These are phyloP conservation scores for Boletellus ananas DNA, from an alignment of 768 basidiomycete species.

Conservation along the genomic window DNA sequence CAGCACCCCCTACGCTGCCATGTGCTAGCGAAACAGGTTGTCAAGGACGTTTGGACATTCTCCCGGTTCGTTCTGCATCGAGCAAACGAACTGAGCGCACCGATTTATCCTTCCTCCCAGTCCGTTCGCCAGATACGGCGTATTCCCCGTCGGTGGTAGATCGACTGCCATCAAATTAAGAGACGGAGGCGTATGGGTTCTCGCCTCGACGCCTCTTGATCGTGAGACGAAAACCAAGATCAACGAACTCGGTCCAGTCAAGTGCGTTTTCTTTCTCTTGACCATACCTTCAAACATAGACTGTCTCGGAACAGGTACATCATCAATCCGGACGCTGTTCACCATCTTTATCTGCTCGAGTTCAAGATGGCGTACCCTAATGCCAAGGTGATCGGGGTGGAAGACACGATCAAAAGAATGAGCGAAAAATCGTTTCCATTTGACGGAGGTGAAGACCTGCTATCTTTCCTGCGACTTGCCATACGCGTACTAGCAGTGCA, in stretches of 20 bases:
- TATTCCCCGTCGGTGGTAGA: conserved; percentile 77
- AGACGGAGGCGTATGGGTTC: conserved; percentile 70
- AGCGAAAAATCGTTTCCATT: conserved; percentile 50
- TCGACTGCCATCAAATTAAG: conserved; percentile 74
- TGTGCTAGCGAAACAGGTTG: conserved; percentile 34
- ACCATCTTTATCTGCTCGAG: conserved; percentile 58
- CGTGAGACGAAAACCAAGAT: conserved; percentile 60
- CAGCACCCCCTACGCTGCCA: neutral
- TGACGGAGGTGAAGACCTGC: conserved; percentile 54
- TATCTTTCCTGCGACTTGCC: neutral
- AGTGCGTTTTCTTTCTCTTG: conserved; percentile 32
- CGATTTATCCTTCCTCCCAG: conserved; percentile 32
- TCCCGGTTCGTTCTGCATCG: conserved; percentile 42
- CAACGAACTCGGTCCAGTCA: conserved; percentile 63
- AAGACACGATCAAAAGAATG: conserved; percentile 49
- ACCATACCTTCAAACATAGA: neutral
- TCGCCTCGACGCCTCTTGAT: conserved; percentile 76
- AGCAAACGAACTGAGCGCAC: neutral
- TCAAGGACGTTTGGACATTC: conserved; percentile 60
- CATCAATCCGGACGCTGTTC: conserved; percentile 53
- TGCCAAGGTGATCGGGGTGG: conserved; percentile 70
- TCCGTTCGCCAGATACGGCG: conserved; percentile 61
- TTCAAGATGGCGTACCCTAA: conserved; percentile 67
- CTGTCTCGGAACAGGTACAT: conserved; percentile 43
- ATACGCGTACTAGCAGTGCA: neutral